Evolutionary conservation across 768 basidiomycete genomes (phyloP).

Genomic region (Hygrophoropsis aurantiaca): DNA sequence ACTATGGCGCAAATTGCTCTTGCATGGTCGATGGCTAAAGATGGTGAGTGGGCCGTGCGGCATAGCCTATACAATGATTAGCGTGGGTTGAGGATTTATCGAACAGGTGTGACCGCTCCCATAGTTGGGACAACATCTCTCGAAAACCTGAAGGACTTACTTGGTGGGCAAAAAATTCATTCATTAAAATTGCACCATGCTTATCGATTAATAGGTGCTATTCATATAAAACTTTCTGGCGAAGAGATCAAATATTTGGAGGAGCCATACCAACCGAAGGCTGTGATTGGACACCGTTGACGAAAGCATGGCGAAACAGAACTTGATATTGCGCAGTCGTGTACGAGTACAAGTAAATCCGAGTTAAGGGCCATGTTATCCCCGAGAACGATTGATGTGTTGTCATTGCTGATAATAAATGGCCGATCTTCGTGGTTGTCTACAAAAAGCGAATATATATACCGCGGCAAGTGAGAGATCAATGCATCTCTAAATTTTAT

Average conservation of each 20-base stretch:
- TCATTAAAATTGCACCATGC: neutral
- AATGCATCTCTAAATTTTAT: no score
- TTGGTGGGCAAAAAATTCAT: slow-evolving; percentile 32
- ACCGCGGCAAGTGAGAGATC: no score
- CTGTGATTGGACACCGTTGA: slow-evolving; percentile 45
- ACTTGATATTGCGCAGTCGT: no score
- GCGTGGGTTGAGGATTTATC: neutral
- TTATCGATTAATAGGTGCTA: slow-evolving; percentile 29
- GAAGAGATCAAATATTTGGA: slow-evolving; percentile 60
- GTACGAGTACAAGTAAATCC: no score
- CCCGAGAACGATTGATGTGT: no score
- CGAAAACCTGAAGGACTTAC: slow-evolving; percentile 51
- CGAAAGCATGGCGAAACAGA: no score
- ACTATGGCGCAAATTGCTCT: slow-evolving; percentile 60
- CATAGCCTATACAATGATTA: slow-evolving; percentile 3
- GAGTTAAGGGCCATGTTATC: no score
- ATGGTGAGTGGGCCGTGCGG: slow-evolving; percentile 25
- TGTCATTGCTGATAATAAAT: no score
- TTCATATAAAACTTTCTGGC: slow-evolving; percentile 47
- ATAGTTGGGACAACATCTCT: slow-evolving; percentile 57
- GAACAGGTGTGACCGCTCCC: slow-evolving; percentile 49
- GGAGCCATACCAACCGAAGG: slow-evolving; percentile 49
- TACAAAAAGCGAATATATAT: no score
- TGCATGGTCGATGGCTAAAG: slow-evolving; percentile 50
- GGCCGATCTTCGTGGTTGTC: no score